Percentiles rank a stretch among this genome's conserved stretches.
These are phyloP conservation scores for Coemansia pectinata DNA, from an alignment of 192 early-diverging fungal species.

Conservation along the genomic window DNA sequence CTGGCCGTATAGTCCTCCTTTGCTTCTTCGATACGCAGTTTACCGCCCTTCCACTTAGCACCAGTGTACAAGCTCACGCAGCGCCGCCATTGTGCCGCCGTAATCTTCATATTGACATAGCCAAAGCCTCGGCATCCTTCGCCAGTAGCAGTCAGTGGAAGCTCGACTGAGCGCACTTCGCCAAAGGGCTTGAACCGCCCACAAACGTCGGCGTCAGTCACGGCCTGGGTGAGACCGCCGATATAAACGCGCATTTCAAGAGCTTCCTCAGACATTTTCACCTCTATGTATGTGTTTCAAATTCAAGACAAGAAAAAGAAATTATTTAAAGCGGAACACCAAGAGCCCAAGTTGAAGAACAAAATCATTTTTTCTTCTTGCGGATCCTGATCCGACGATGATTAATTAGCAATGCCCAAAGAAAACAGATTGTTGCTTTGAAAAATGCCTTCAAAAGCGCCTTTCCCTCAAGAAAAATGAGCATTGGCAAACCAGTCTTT, in stretches of 20 bases:
- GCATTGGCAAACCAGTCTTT: not conserved
- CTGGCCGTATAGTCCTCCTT: slow-evolving; percentile 65
- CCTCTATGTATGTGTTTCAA: no score
- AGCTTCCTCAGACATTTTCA: slow-evolving; percentile 24
- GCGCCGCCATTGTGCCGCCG: slow-evolving; percentile 63
- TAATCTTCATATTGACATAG: slow-evolving; percentile 70
- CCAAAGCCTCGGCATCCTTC: slow-evolving; percentile 68
- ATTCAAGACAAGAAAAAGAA: not conserved
- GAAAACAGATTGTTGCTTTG: no score
- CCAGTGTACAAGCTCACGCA: slow-evolving; percentile 73
- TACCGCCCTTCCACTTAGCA: slow-evolving; percentile 83
- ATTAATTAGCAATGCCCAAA: not conserved
- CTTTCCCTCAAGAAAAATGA: not conserved
- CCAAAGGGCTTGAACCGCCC: slow-evolving; percentile 78
- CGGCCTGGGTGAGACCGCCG: slow-evolving; percentile 67
- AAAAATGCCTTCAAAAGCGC: no score
- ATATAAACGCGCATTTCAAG: slow-evolving; percentile 70
- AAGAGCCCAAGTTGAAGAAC: no score
- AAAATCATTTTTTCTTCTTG: not conserved
- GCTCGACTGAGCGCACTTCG: slow-evolving; percentile 32
- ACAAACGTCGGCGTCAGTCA: slow-evolving; percentile 60
- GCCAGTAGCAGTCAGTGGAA: slow-evolving; percentile 3
- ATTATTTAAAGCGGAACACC: not conserved
- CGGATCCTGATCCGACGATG: not conserved
- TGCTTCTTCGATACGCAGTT: slow-evolving; percentile 77